Evolutionary conservation across 805 yeast species (phyloP).

Genomic region (Saturnispora besseyi): DNA sequence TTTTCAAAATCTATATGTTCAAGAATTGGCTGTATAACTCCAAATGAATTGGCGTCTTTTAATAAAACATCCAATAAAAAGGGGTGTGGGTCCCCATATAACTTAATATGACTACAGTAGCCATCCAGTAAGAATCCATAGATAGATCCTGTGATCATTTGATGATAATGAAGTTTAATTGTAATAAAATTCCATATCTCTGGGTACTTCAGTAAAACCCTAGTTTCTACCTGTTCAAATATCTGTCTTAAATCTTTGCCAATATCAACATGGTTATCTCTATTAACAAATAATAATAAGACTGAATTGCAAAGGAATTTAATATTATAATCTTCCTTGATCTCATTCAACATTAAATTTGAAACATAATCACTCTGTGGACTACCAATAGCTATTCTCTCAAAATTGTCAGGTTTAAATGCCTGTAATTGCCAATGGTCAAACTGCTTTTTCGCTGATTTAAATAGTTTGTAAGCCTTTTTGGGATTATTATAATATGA

Average conservation of each 20-base stretch:
- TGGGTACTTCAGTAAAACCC: slow-evolving; percentile 19
- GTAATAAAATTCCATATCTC: slow-evolving; percentile 26
- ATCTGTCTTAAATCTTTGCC: slow-evolving; percentile 15
- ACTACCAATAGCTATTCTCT: slow-evolving; percentile 6
- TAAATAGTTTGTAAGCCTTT: slow-evolving; percentile 20
- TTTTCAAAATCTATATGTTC: slow-evolving; percentile 8
- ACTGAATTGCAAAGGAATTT: slow-evolving; percentile 25
- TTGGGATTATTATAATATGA: slow-evolving; percentile 18
- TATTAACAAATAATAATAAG: slow-evolving; percentile 16
- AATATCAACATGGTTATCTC: slow-evolving; percentile 11
- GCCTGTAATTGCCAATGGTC: slow-evolving; percentile 27
- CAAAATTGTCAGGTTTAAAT: slow-evolving; percentile 26
- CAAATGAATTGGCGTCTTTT: slow-evolving; percentile 12
- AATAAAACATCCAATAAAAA: slow-evolving; percentile 20
- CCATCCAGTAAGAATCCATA: slow-evolving; percentile 14
- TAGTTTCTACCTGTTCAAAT: slow-evolving; percentile 15
- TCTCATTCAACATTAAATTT: slow-evolving; percentile 10
- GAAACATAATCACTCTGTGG: not conserved
- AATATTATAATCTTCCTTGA: slow-evolving; percentile 22
- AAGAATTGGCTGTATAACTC: slow-evolving; percentile 12
- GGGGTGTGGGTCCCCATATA: slow-evolving; percentile 7
- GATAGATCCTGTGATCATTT: slow-evolving; percentile 14
- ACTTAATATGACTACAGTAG: slow-evolving; percentile 5
- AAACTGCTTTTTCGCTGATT: slow-evolving; percentile 24
- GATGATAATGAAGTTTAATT: slow-evolving; percentile 20